Percentiles rank a stretch among this genome's conserved stretches.
These are phyloP conservation scores for Xylaria sp. DNA, from an alignment of 2,329 filamentous ascomycete species.

Conservation along the genomic window DNA sequence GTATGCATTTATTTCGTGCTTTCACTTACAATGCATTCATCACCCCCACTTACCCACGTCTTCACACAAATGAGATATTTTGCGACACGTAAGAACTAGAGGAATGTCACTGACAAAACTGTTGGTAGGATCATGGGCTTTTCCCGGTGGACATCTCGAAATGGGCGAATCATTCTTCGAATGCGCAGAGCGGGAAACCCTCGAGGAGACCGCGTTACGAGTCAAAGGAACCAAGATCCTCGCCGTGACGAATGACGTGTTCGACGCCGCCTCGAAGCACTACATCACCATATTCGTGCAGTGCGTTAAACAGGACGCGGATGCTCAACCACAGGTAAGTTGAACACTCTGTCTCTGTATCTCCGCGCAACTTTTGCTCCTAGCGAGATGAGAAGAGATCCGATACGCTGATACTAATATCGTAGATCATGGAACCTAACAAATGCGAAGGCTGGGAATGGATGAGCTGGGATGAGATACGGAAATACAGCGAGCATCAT, in stretches of 20 bases:
- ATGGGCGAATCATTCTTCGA: constrained; percentile 69
- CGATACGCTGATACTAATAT: constrained; percentile 17
- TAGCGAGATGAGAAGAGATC: not conserved
- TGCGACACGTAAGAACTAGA: not conserved
- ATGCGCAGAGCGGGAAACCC: constrained; percentile 73
- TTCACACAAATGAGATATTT: not conserved
- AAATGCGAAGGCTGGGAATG: constrained; percentile 64
- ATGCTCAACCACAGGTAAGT: constrained; percentile 64
- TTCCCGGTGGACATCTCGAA: constrained; percentile 82
- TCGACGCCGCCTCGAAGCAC: constrained; percentile 69
- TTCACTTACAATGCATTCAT: not conserved
- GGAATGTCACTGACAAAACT: no score
- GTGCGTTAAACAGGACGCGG: constrained; percentile 59
- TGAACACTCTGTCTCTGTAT: not conserved
- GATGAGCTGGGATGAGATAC: constrained; percentile 58
- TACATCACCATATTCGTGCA: constrained; percentile 79
- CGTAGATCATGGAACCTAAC: constrained; percentile 57
- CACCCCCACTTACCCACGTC: not conserved
- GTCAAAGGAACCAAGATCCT: constrained; percentile 64
- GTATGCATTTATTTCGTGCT: constrained; percentile 47
- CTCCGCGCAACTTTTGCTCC: not conserved
- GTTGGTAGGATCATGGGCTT: constrained; percentile 64
- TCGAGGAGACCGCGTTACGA: constrained; percentile 75
- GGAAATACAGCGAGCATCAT: constrained; percentile 46
- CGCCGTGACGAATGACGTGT: constrained; percentile 74